Evolutionary conservation across 202 grass and related monocot species (phyloP).

Genomic region (Eragrostis tef): DNA sequence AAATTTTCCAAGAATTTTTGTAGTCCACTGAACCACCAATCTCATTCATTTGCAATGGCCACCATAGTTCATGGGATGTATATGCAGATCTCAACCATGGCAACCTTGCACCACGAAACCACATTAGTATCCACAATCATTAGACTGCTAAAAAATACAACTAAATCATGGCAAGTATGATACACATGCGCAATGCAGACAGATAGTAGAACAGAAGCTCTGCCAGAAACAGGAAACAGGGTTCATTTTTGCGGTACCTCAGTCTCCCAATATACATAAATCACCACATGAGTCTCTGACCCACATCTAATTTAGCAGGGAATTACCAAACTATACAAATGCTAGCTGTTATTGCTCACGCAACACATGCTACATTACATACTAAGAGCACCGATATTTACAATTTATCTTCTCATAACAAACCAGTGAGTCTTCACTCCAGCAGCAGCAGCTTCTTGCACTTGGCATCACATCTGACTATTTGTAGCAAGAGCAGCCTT

Average conservation of each 20-base stretch:
- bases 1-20: too few relatives aligned
- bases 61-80: too few relatives aligned
- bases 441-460: neutral
- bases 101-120: too few relatives aligned
- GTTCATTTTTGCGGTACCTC: neutral
- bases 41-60: too few relatives aligned
- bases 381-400: slow-evolving; percentile 43
- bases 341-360: neutral
- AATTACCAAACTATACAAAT: neutral
- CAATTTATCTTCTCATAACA: slow-evolving; percentile 50
- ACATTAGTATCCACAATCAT: too few relatives aligned
- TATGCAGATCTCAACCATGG: too few relatives aligned
- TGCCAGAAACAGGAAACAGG: neutral
- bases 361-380: neutral
- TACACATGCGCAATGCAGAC: neutral
- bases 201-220: neutral
- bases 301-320: neutral
- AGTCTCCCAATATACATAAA: neutral
- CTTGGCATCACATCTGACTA: neutral
- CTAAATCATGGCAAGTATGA: too few relatives aligned
- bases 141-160: too few relatives aligned
- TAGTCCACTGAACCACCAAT: too few relatives aligned
- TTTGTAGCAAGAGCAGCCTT: slow-evolving; percentile 40
- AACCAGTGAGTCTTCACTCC: neutral
- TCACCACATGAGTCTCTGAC: neutral